Evolutionary conservation across 176 grass and related monocot genomes (phyloP).

Genomic region (Aegilops tauschii): DNA sequence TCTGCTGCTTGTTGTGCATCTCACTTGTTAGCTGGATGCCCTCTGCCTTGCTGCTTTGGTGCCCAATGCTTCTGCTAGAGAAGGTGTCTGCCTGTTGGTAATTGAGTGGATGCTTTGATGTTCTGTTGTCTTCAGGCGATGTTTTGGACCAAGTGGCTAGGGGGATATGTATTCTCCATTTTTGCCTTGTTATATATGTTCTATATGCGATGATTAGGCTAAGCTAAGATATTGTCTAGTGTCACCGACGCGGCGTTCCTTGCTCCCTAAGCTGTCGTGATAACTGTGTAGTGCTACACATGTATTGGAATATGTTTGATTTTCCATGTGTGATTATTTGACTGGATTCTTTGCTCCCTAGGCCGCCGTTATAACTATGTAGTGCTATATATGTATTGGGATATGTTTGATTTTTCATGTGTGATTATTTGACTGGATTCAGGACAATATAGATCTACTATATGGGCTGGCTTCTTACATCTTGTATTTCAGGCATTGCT

Average conservation of each 20-base stretch:
- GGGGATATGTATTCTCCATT: not conserved
- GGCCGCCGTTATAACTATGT: not conserved
- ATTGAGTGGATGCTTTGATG: not conserved
- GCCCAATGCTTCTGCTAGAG: not conserved
- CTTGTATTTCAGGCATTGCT: not conserved
- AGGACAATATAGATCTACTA: not conserved
- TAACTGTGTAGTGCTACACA: not conserved
- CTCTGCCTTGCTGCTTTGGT: not conserved
- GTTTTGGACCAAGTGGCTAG: not conserved
- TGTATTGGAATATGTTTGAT: not conserved
- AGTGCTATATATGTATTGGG: not conserved
- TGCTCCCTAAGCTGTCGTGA: not conserved
- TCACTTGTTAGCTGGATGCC: not conserved
- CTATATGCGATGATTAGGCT: not conserved
- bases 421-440: not conserved
- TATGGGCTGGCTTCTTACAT: not conserved
- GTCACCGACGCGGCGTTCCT: not conserved
- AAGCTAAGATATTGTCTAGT: not conserved
- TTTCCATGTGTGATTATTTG: conserved; percentile 10
- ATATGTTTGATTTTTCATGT: not conserved
- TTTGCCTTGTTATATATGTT: not conserved
- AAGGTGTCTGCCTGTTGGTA: not conserved
- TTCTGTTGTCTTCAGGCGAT: not conserved
- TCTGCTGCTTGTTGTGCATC: not conserved
- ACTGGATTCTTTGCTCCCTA: not conserved